Evolutionary conservation across 139 green algal genomes (phyloP), one percentile per base, ranked within the genome.

Genomic region (Chlamydomonas schloesseri): DNA sequence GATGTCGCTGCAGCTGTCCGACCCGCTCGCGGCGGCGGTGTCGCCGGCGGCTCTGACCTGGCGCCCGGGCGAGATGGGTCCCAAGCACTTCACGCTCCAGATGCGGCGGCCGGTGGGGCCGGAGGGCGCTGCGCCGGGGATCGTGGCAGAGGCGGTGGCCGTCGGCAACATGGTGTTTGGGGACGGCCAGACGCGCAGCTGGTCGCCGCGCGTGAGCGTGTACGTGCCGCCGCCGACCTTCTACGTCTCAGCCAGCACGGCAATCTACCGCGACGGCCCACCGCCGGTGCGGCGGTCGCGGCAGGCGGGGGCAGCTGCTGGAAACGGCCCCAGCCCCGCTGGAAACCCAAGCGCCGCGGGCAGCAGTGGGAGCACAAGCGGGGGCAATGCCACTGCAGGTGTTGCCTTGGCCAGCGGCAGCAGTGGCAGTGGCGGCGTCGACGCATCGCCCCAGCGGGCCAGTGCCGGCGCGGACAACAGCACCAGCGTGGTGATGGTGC

Each of bases 1-100:
- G 23, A 3, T 86, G 31, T 53, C 13, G 33, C 80, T 86, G 53
- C 80, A 68, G 1, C 42, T 86, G 11, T 76, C 42, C 10, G 80
- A 86, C 50, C n/a, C 80, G 11, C 1, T 21, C 15, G 80, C 80
- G 1, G 80, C 70, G 24, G 53, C 36, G 13, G 80, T 86, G 50
- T 8, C 3, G 29, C 68, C 80, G 23, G 11, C 50, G 33, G 24
- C 28, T 31, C 23, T 78, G 50, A 58, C 67, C 23, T 86, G 80
- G 80, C 67, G 70, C 0, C 47, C 47, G 4, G 80, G 80, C 9
- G 80, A 86, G 17, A 5, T 4, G 31, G 80, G 23, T 33, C 37
- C 24, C 23, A 69, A 73, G 50, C 18, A 68, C 10, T 77, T 86
- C 23, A 70, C 20, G 20, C 46, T 84, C 29, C 64, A 33, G 8